Evolutionary conservation across 768 basidiomycete genomes (phyloP), one percentile per base, ranked within the genome.

Genomic region (Infundibulicybe gibba): DNA sequence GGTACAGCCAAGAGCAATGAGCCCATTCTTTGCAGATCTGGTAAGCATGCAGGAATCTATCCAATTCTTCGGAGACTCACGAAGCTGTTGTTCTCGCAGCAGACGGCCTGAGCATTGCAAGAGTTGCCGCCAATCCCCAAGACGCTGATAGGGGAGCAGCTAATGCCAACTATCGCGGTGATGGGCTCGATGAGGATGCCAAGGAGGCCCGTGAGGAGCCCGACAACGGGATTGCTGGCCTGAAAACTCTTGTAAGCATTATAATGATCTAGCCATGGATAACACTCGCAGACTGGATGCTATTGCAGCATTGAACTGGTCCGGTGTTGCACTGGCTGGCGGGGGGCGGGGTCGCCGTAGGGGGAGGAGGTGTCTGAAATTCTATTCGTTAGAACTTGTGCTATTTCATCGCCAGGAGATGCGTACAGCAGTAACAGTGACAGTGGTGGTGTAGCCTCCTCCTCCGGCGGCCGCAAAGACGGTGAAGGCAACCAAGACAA

Each of bases 401-500:
- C 35, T n/a, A 10, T 19, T 34, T 10, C 15, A 38, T n/a, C n/a
- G 10, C 17, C 25, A 8, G 25, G 8, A 38, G 10, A 19, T 38
- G 17, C 41, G 14, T 8, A n/a, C 25, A n/a, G 21, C 25, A 8
- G 41, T 41, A 8, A 25, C 25, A 8, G 25, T 25, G 25, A 49
- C 48, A 38, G 25, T 15, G 33, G 12, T 25, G 44, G 42, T 30
- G 39, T 54, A 19, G 46, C 60, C 64, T 13, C 61, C 48, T 43
- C 61, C 59, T 40, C 45, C 49, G 32, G 62, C 61, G 17, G 54
- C 41, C 16, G 43, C 59, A 45, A 63, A 16, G 34, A 61, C 40
- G 17, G 63, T 59, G 32, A 62, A 51, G 39, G 55, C 57, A 40
- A 64, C 50, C n/a, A 61, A 11, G 10, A 14, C 14, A 38, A 19